Evolutionary conservation across 1,284 basidiomycete species (phyloP), one percentile per base, ranked within the genome.

Genomic region (Rhizopogon parksii): DNA sequence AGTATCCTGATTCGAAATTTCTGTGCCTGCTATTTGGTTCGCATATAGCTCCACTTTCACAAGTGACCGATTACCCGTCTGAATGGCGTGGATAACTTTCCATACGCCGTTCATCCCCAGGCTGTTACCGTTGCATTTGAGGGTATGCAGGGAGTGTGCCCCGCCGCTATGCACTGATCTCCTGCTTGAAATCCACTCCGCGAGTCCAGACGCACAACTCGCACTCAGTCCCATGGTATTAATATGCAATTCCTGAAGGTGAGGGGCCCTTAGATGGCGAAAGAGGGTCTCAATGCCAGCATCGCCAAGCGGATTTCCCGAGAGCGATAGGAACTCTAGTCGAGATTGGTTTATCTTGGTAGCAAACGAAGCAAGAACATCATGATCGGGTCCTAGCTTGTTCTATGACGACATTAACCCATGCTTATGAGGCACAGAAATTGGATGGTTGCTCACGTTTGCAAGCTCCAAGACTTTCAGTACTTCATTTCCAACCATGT

Each of bases 61-160:
- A 7, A 86, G 63, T 3, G 70, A 67, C 61, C 74, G 82, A 60
- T 85, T 85, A 36, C 67, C 57, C 35, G 59, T 64, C 52, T 73
- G 65, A 2, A 82, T 67, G 8, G 74, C 72, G 35, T 68, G 63
- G 27, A 80, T 61, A 32, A 86, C 73, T 5, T 68, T 61, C 49
- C 65, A 64, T 15, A 80, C 69, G 0, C 71, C 74, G 0, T 64
- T 68, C 34, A 68, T 63, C 2, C 77, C 78, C 2, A 86, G 68
- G 8, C 61, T 62, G 55, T 86, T 86, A 14, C 76, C 79, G 60
- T 77, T 85, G 51, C 76, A 72, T 56, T 74, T 76, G 37, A 86
- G 68, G 2, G 66, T 70, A 47, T 73, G 69, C 14, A 86, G 67
- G 14, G 69, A 69, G 52, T 79, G 82, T n/a, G 2, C 39, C 24